Percentiles rank a stretch among this genome's conserved stretches.
phyloP scores from a whole-genome alignment of 148 eudicot genomes.

The Oxyria digyna region DNA sequence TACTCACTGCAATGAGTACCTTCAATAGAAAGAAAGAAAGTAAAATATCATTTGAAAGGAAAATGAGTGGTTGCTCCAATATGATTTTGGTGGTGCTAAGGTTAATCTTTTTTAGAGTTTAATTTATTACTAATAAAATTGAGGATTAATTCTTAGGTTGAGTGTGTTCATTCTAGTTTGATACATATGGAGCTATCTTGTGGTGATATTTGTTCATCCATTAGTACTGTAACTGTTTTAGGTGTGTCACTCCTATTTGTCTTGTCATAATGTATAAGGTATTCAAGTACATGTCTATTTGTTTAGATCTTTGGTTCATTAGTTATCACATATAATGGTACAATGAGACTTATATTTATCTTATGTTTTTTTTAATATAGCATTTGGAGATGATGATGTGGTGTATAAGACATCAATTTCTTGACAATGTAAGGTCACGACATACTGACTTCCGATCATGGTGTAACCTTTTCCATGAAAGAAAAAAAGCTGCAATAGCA shows the following conservation, averaged over 20 bases:
- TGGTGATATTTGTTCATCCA: background rate
- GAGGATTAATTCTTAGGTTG: background rate
- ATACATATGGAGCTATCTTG: background rate
- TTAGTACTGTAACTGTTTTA: background rate
- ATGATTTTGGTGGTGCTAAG: background rate
- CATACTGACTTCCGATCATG: conserved; percentile 39
- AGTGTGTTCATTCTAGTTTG: background rate
- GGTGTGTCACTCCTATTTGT: background rate
- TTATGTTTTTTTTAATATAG: conserved; percentile 44
- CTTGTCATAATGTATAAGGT: background rate
- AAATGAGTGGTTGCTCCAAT: background rate
- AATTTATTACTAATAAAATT: background rate
- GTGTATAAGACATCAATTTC: conserved; percentile 74
- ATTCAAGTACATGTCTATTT: background rate
- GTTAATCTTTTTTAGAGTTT: background rate
- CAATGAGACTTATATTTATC: background rate
- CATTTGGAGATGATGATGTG: conserved; percentile 90
- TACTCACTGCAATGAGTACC: background rate
- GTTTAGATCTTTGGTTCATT: background rate
- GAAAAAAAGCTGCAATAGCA: conserved; percentile 60
- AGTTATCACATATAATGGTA: background rate
- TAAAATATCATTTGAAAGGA: background rate
- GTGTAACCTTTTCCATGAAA: conserved; percentile 50
- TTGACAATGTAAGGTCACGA: conserved; percentile 51
- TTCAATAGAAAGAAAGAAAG: background rate